phyloP scores from a whole-genome alignment of 2,329 filamentous ascomycete genomes.

The Colletotrichum falcatum region DNA sequence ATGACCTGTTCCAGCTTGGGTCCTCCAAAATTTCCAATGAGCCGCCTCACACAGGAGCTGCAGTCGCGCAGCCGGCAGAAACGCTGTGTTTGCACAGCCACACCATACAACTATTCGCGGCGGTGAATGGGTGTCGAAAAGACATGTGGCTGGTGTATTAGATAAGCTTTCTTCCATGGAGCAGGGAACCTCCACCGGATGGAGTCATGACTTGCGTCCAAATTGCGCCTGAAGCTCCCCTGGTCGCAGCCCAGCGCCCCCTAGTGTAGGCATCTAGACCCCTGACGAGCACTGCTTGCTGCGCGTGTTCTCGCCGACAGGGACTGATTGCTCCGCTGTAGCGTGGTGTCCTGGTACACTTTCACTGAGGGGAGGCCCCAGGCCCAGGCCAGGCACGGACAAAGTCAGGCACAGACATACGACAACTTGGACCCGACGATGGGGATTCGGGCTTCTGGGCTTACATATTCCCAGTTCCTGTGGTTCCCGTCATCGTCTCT shows the following conservation, averaged over 20 bases:
- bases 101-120: not conserved
- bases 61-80: constrained; percentile 5
- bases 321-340: constrained; percentile 35
- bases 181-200: not conserved
- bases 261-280: too few relatives aligned
- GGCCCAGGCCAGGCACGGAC: not conserved
- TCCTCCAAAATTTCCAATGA: constrained; percentile 39
- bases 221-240: constrained; percentile 16
- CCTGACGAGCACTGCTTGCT: not conserved
- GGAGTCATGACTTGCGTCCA: constrained; percentile 16
- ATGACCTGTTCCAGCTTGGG: constrained; percentile 14
- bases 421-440: not conserved
- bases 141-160: not conserved
- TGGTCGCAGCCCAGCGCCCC: constrained; percentile 14
- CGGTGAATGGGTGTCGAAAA: not conserved
- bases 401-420: constrained; percentile 18
- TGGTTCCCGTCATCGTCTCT: constrained; percentile 17
- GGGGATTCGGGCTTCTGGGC: constrained; percentile 15
- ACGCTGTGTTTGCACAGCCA: constrained; percentile 1
- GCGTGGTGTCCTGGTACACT: constrained; percentile 22
- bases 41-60: constrained; percentile 20
- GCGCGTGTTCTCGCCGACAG: not conserved
- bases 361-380: not conserved
- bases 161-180: not conserved
- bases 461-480: not conserved